These are phyloP conservation scores for Brettanomyces naardenensis DNA, from an alignment of 805 yeast genomes.

Conservation along the genomic window DNA sequence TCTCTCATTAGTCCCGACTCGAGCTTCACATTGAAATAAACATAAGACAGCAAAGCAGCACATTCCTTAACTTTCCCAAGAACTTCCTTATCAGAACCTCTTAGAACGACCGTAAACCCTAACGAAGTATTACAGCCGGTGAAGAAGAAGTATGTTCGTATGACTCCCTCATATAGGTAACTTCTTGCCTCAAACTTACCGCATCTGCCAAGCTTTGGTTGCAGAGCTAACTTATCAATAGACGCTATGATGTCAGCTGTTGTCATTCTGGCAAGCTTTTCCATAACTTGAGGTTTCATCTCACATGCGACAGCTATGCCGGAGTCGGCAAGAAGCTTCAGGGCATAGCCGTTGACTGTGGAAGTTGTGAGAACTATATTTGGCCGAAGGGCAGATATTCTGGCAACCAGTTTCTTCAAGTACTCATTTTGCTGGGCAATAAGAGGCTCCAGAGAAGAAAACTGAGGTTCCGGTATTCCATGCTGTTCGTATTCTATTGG, in stretches of 20 bases:
- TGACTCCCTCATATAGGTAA: conserved; percentile 44
- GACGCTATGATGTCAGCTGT: conserved; percentile 81
- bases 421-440: conserved; percentile 84
- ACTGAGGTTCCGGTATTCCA: conserved; percentile 13
- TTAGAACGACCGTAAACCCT: conserved; percentile 80
- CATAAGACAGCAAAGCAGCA: conserved; percentile 71
- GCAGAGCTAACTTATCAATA: conserved; percentile 72
- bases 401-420: conserved; percentile 68
- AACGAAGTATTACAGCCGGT: conserved; percentile 65
- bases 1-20: conserved; percentile 73
- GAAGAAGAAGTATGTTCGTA: conserved; percentile 71
- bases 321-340: conserved; percentile 59
- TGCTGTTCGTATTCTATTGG: conserved; percentile 79
- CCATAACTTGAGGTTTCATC: conserved; percentile 74
- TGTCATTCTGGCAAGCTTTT: conserved; percentile 69
- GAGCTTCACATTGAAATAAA: conserved; percentile 67
- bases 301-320: conserved; percentile 77
- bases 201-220: conserved; percentile 70
- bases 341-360: conserved; percentile 75
- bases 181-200: conserved; percentile 62
- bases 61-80: conserved; percentile 68
- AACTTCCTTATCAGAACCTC: conserved; percentile 64
- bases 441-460: conserved; percentile 38
- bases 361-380: conserved; percentile 73
- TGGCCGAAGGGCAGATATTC: conserved; percentile 72